Evolutionary conservation across 257 asterid species (phyloP).

Genomic region (Lavandula angustifolia): DNA sequence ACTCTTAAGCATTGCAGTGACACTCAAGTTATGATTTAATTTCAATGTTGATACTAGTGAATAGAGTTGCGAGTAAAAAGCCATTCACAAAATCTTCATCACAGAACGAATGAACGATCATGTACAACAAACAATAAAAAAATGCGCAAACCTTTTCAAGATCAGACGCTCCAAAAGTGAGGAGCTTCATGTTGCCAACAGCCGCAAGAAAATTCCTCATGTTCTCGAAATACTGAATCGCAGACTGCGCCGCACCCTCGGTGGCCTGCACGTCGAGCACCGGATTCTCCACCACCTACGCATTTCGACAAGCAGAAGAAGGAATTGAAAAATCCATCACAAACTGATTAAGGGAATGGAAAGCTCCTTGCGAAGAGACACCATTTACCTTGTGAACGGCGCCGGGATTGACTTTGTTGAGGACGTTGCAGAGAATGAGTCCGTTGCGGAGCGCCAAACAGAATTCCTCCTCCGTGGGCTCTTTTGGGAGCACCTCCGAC

Average conservation of each 20-base stretch:
- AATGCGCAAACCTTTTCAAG: conserved; percentile 68
- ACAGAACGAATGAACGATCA: conserved; percentile 17
- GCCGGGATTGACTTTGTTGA: conserved; percentile 92
- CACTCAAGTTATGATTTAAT: conserved; percentile 1
- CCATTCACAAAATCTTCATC: neutral
- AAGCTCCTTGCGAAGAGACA: neutral
- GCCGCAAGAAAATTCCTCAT: conserved; percentile 85
- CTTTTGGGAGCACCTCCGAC: conserved; percentile 58
- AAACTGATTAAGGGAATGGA: neutral
- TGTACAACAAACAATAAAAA: neutral
- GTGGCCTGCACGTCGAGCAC: conserved; percentile 70
- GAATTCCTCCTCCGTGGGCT: conserved; percentile 81
- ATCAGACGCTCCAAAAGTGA: conserved; percentile 88
- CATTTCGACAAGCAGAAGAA: conserved; percentile 9
- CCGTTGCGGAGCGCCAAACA: conserved; percentile 86
- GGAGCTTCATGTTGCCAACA: conserved; percentile 79
- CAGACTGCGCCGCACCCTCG: conserved; percentile 94
- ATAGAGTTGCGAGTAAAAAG: neutral
- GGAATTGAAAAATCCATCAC: neutral
- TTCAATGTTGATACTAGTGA: conserved; percentile 3
- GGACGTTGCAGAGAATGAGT: conserved; percentile 93
- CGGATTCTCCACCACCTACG: conserved; percentile 84
- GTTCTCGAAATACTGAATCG: conserved; percentile 93
- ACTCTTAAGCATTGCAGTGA: conserved; percentile 6
- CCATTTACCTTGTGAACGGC: conserved; percentile 74